Evolutionary conservation across 2,329 filamentous ascomycete species (phyloP).

Genomic region (Aureobasidium leucospermi): DNA sequence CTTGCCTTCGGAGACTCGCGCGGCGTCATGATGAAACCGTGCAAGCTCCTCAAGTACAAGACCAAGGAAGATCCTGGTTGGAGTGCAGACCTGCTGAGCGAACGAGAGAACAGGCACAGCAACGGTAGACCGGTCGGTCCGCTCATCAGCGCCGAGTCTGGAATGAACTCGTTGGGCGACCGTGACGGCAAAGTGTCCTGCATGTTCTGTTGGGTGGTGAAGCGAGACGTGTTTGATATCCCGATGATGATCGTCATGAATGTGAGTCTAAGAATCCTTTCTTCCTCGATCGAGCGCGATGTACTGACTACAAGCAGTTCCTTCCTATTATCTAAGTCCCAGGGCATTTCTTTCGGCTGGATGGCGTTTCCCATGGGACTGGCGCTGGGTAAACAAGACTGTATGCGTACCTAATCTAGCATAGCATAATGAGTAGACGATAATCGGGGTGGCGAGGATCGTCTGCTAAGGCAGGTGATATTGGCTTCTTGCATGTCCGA

Average conservation of each 20-base stretch:
- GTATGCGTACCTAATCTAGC: not conserved
- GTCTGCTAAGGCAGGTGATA: constrained; percentile 3
- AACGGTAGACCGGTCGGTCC: constrained; percentile 23
- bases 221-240: constrained; percentile 94
- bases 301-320: constrained; percentile 9
- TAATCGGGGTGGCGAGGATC: not conserved
- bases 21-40: constrained; percentile 74
- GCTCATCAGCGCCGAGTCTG: constrained; percentile 56
- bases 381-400: not conserved
- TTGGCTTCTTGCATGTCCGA: constrained; percentile 1
- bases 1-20: constrained; percentile 87
- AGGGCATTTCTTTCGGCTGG: not conserved
- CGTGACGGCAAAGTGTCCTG: constrained; percentile 89
- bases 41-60: constrained; percentile 84
- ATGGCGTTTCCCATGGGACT: not conserved
- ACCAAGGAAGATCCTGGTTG: constrained; percentile 52
- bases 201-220: constrained; percentile 94
- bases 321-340: constrained; percentile 15
- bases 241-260: constrained; percentile 98
- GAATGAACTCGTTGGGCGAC: constrained; percentile 70
- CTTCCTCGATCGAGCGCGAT: not conserved
- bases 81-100: constrained; percentile 16
- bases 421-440: not conserved
- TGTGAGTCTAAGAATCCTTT: constrained; percentile 52
- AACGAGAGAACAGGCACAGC: constrained; percentile 18